Conservation (phyloP, 2,329 filamentous ascomycete genomes). For the Fusarium denticulatum region DNA sequence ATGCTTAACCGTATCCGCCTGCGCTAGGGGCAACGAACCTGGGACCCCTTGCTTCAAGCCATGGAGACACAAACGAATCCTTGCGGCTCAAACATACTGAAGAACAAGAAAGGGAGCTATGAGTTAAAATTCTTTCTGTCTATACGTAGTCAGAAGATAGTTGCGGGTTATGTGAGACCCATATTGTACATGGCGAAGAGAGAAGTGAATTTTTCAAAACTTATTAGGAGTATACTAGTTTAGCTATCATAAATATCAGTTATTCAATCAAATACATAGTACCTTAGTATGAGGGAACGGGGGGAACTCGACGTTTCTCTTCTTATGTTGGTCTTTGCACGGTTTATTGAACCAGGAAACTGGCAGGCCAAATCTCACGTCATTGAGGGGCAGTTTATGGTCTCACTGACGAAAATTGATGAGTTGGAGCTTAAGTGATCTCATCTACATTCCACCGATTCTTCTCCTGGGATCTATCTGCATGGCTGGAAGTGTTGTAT, state of each 20-base stretch:
- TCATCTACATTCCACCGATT: constrained; percentile 31
- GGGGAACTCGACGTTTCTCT: neutral
- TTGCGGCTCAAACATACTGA: constrained; percentile 18
- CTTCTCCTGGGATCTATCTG: constrained; percentile 3
- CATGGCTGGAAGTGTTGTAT: neutral
- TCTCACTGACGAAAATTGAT: constrained; percentile 17
- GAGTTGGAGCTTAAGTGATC: constrained; percentile 26
- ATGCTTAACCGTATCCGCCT: constrained; percentile 39
- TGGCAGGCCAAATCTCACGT: constrained; percentile 32
- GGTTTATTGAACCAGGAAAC: constrained; percentile 10
- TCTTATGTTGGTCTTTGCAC: constrained; percentile 5
- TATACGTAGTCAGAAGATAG: neutral
- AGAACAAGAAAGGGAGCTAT: neutral
- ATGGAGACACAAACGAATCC: constrained; percentile 29
- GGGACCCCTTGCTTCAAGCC: constrained; percentile 29
- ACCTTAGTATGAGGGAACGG: too few species aligned
- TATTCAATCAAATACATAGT: neutral
- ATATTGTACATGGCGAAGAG: neutral
- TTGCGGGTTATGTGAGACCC: neutral
- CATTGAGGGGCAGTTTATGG: constrained; percentile 40
- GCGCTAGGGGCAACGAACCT: constrained; percentile 28
- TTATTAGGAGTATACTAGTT: neutral
- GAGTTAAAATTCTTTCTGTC: neutral
- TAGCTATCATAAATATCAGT: neutral
- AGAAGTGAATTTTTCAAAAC: neutral